Percentiles rank a stretch among this genome's conserved stretches.
phyloP scores from a whole-genome alignment of 306 rosid species.

The Quercus cerris region DNA sequence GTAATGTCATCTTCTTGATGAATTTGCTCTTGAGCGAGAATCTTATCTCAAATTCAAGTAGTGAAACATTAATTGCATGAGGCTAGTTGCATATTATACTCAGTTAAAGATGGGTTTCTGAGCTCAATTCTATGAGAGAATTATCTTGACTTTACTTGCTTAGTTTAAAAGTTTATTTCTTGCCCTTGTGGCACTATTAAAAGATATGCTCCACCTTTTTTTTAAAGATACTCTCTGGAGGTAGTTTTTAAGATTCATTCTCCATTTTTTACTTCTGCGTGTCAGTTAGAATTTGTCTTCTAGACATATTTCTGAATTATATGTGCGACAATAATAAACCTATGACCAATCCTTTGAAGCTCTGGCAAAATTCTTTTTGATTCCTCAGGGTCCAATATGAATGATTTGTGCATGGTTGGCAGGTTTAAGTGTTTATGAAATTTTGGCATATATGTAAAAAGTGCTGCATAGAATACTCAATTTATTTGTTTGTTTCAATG shows the following conservation, averaged over 20 bases:
- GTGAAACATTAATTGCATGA: neutral
- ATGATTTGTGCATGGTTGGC: neutral
- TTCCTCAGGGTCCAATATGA: neutral
- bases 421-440: neutral
- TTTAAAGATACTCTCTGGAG: neutral
- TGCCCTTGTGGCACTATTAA: no score
- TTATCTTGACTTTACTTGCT: neutral
- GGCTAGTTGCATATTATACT: neutral
- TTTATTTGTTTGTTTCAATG: neutral
- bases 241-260: neutral
- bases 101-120: neutral
- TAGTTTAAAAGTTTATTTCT: neutral
- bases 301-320: neutral
- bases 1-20: constrained; percentile 24
- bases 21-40: neutral
- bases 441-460: neutral
- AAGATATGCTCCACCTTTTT: neutral
- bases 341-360: neutral
- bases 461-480: neutral
- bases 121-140: neutral
- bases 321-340: neutral
- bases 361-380: neutral
- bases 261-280: neutral
- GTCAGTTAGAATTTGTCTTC: neutral
- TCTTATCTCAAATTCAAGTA: neutral